Evolutionary conservation across 2,329 filamentous ascomycete species (phyloP).

Genomic region (Sarocladiaceae sp.): DNA sequence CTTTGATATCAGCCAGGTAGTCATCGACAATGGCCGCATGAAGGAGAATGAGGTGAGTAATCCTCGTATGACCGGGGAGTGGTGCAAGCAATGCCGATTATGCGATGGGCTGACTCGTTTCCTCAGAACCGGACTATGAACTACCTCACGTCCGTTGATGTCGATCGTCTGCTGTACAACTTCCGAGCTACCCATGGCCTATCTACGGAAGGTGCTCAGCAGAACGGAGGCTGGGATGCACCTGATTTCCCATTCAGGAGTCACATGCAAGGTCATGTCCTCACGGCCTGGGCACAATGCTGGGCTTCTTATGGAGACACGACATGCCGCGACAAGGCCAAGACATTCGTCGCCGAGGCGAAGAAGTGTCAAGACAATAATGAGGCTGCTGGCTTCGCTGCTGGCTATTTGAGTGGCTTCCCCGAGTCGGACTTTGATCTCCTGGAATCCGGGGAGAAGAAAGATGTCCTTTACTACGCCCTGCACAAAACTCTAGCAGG

Average conservation of each 20-base stretch:
- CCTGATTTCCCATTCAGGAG: conserved; percentile 47
- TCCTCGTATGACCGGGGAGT: neutral
- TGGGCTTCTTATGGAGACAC: conserved; percentile 35
- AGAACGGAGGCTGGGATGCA: conserved; percentile 47
- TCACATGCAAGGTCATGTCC: conserved; percentile 44
- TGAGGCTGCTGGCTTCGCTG: conserved; percentile 31
- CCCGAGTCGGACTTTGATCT: conserved; percentile 43
- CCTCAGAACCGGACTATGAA: conserved; percentile 36
- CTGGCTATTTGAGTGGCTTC: conserved; percentile 45
- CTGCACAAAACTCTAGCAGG: conserved; percentile 49
- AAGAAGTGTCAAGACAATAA: conserved; percentile 47
- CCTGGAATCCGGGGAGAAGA: conserved; percentile 30
- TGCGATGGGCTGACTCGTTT: neutral
- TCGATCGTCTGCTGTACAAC: conserved; percentile 40
- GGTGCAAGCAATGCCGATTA: neutral
- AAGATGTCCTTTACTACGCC: conserved; percentile 46
- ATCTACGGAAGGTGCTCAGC: conserved; percentile 36
- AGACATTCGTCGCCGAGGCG: conserved; percentile 38
- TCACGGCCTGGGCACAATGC: conserved; percentile 44
- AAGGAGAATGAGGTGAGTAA: conserved; percentile 10
- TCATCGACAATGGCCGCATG: conserved; percentile 9
- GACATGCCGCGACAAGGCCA: conserved; percentile 38
- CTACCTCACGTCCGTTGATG: conserved; percentile 39
- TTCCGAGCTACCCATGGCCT: conserved; percentile 40
- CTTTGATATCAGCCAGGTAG: conserved; percentile 10